Base-by-base conservation (phyloP, 2,329 filamentous ascomycete genomes). In the Fusarium anguioides region DNA sequence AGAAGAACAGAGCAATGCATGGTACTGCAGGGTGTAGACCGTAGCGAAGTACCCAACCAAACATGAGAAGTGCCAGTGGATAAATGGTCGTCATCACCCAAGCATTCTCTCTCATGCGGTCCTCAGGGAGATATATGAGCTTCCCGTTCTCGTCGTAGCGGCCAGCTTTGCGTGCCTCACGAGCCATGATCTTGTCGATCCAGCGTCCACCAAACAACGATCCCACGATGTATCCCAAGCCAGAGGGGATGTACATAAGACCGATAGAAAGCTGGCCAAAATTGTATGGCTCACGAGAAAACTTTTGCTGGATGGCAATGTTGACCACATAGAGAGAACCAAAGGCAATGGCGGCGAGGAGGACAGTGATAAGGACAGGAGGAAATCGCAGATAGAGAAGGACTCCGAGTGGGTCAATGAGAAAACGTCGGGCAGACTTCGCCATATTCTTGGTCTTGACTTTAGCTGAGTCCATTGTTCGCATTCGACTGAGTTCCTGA, bases 101-200 rank as follows among this genome's bases (percentile, higher is more conserved):
- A 4, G 91, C 90, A 74, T 96, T 96, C 74, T 95, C 91, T 40
- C 89, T 84, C 87, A 96, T 92, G 14, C 93, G 86, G 76, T 96
- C 93, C 78, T 96, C 93, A 0, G 93, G 93, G 4, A 87, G 81
- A 72, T 88, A 91, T 11, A 92, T 80, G 20, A 93, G 81, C 59
- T 84, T 85, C 15, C 91, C 92, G 35, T 86, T 78, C 33, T 84
- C 84, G 68, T 93, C 91, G 71, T 89, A 91, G 23, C 91, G 83
- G 14, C 87, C 87, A 0, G 90, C 91, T 65, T 84, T 89, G n/a
- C 80, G 81, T 1, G 93, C 93, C 76, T 93, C 90, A 20, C 91
- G 86, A 29, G 86, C 83, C 93, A 96, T 96, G 77, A 96, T 95
- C 18, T 78, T 79, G 75, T 96, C 93, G 70, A 92, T 90, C 93